Base-by-base conservation (phyloP, 192 early-diverging fungal genomes). In the Dimargaris cristalligena region DNA sequence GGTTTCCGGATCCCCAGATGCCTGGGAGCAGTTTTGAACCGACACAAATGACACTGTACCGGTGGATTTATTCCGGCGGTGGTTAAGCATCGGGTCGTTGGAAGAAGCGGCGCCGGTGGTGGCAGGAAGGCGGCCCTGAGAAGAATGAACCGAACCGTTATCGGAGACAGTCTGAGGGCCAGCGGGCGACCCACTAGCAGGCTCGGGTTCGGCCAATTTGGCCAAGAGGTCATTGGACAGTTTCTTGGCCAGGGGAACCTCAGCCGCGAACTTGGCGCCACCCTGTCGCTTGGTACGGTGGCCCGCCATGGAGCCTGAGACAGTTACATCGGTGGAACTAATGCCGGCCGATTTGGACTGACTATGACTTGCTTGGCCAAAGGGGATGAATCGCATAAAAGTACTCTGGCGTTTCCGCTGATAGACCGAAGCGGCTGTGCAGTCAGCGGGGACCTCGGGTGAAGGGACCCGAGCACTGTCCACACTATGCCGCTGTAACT, bases 351-450 rank as follows among this genome's bases (percentile, higher is more conserved):
- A 41, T 16, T 16, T 28, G 31, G 31, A 18, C 31, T 11, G 20
- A 34, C 32, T 56, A 20, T 29, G 23, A n/a, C n/a, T n/a, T n/a
- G n/a, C n/a, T 2, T 52, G 50, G 0, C 26, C 50, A 33, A 56
- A 56, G 2, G 54, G 54, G 13, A 56, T 11, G 20, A 56, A 34
- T 29, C 54, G 54, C 54, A 56, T 56, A 18, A 56, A n/a, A 23
- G 31, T 33, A 23, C 18, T 29, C 31, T 31, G 54, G 10, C 54
- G 54, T 14, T 56, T 56, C 14, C 8, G 38, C 38, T 16, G 38
- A 16, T 16, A n/a, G n/a, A n/a, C n/a, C n/a, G n/a, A n/a, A n/a
- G n/a, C n/a, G n/a, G n/a, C n/a, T n/a, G n/a, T n/a, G n/a, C n/a
- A n/a, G n/a, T n/a, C n/a, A n/a, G n/a, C n/a, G n/a, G n/a, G n/a